Evolutionary conservation across 2,329 filamentous ascomycete species (phyloP), one percentile per base, ranked within the genome.

Genomic region (Aspergillus versicolor): DNA sequence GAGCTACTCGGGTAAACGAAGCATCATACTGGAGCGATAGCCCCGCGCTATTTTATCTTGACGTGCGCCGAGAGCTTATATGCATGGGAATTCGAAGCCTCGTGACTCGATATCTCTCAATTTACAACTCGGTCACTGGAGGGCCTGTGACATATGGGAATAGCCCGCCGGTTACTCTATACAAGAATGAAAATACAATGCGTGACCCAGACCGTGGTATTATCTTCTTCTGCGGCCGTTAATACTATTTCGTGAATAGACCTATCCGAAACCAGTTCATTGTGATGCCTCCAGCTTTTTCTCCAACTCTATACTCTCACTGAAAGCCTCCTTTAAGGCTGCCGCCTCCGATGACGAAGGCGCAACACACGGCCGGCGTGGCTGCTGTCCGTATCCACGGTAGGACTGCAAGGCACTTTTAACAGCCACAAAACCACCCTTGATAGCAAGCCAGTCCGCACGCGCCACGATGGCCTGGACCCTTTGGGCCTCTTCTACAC

Each of bases 391-490:
- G 71, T 95, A 95, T 48, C 90, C 90, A 70, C 85, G 91, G 73
- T 91, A 91, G 63, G 80, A 85, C 78, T 94, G 86, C 65, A 95
- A 87, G 11, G 88, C 90, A 63, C 84, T 85, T 81, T 95, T 95
- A 21, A 91, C 94, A n/a, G 90, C 91, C 1, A 91, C 88, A 66
- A 94, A 91, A 45, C 89, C 89, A 0, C 88, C 82, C 77, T 92
- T 92, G 60, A 91, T 94, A 54, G 93, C 78, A 43, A 88, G 86
- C 90, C 90, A 95, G 74, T 95, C 91, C 32, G 88, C 88, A 69
- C 86, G 86, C 67, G 88, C 87, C 60, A 95, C 83, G n/a, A 88
- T 75, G 73, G 88, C 89, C 72, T 96, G 91, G 68, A 92, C 77
- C 63, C 82, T 84, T 64, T 88, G 83, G 6, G 91, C 88, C 77